Base-by-base conservation (phyloP, 1,284 basidiomycete genomes). In the Ganoderma meredithae region DNA sequence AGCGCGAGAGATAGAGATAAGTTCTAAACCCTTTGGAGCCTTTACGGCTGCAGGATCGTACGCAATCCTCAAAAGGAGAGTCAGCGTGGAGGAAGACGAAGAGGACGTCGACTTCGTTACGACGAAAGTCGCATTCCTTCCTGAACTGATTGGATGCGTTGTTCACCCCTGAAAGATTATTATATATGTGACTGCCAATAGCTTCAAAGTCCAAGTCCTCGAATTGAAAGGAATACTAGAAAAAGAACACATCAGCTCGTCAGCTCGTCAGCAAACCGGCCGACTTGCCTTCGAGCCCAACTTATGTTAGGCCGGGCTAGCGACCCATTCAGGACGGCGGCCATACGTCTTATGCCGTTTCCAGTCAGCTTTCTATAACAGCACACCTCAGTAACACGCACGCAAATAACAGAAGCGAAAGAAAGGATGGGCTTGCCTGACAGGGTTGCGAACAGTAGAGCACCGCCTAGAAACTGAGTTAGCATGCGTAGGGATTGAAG, bases 331-430 rank as follows among this genome's bases (percentile, higher is more conserved):
- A 53, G 31, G 36, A 31, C 31, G 53, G 9, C 31, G 31, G 53
- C 74, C 74, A 61, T 70, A 74, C 43, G 72, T 72, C 69, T 71
- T 74, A 71, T 75, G 74, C 52, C 70, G 67, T 44, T 73, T 76
- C 76, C 76, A 76, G 62, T 78, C 76, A 12, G 63, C 68, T 13
- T 40, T 64, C 75, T 76, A 7, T 19, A 15, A 44, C 36, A 17
- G 36, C 13, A 39, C 43, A 61, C 36, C 2, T 25, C 17, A 10
- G 15, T 6, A 27, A 43, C 5, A 43, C 64, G 56, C 44, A 17
- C 13, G 17, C 36, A 36, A 19, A 56, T 3, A 17, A 25, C 8
- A 19, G 49, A 3, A 17, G 25, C 8, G n/a, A n/a, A n/a, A n/a
- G n/a, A n/a, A n/a, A n/a, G 44, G n/a, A n/a, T 1, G 52, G 41